Evolutionary conservation across 2,329 filamentous ascomycete genomes (phyloP), one percentile per base, ranked within the genome.

Genomic region (Westerdykella aurantiaca): DNA sequence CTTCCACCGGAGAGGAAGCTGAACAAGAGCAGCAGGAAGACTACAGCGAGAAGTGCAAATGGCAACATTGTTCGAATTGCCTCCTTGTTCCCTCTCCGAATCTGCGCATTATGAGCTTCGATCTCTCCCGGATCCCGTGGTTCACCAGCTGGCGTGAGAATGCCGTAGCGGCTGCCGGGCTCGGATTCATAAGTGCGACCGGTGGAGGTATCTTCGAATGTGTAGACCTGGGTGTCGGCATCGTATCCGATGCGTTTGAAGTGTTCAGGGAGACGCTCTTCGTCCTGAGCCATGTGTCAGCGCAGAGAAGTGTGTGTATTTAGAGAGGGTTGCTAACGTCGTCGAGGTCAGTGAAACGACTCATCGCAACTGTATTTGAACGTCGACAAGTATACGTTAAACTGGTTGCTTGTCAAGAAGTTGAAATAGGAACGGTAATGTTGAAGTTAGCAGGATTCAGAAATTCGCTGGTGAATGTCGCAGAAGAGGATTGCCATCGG

Each of bases 1-100:
- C 47, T 35, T 18, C 21, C 35, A 10, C 42, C 38, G 6, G 33
- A 43, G 39, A 60, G 60, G 16, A 57, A 56, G 18, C 50, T 49
- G 38, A 67, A 58, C 35, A 81, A 52, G 14, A 72, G 57, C 29
- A 80, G 55, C 38, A 81, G 60, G 46, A 72, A 75, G 13, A 79
- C 53, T 4, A 76, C 66, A 42, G 79, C 68, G 31, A 81, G 59
- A 47, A 80, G 60, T 42, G 76, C 77, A 61, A 80, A 81, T 56
- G 80, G 80, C 55, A 81, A 67, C 50, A 81, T 65, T n/a, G 71
- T 69, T 23, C 78, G 70, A 72, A 77, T 75, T 5, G 77, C 74
- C 25, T 65, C 63, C 33, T 58, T 41, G 38, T 66, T 51, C 48
- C 50, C 42, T 13, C 43, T 45, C 38, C 55, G 46, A 14, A 63